phyloP scores from a whole-genome alignment of 2,329 filamentous ascomycete species.

The Ophiocordyceps robertsii region DNA sequence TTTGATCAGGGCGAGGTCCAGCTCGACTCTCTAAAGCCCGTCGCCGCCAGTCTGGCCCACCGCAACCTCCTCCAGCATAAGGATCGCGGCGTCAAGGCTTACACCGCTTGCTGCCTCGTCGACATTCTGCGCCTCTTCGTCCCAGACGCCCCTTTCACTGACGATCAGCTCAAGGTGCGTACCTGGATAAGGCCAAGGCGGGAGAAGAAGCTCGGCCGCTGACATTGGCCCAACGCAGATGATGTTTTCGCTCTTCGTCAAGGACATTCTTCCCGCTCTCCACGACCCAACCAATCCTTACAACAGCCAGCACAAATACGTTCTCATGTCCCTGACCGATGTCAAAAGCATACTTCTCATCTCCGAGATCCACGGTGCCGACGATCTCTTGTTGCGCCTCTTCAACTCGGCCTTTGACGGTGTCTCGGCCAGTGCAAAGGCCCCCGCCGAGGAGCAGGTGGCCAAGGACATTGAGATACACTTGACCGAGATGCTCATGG shows the following conservation, averaged over 20 bases:
- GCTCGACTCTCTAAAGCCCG: constrained; percentile 66
- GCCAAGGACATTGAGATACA: constrained; percentile 90
- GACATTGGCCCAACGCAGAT: constrained; percentile 39
- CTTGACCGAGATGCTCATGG: constrained; percentile 74
- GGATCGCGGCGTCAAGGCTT: constrained; percentile 85
- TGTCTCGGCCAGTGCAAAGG: constrained; percentile 63
- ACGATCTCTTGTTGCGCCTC: constrained; percentile 64
- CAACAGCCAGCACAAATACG: constrained; percentile 85
- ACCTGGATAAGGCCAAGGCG: not conserved
- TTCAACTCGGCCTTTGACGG: constrained; percentile 91
- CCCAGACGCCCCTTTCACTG: constrained; percentile 87
- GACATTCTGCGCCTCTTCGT: constrained; percentile 89
- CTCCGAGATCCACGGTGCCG: constrained; percentile 72
- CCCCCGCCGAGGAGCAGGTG: constrained; percentile 64
- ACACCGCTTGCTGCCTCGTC: constrained; percentile 76
- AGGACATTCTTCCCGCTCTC: constrained; percentile 69
- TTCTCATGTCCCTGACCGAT: constrained; percentile 76
- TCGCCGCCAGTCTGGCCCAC: constrained; percentile 73
- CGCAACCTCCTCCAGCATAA: constrained; percentile 79
- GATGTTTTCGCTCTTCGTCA: constrained; percentile 83
- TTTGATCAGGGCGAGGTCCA: constrained; percentile 81
- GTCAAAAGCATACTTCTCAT: constrained; percentile 91
- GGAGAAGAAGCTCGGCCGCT: constrained; percentile 1
- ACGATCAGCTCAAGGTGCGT: constrained; percentile 72
- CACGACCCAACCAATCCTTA: constrained; percentile 81